Evolutionary conservation across 1,139 yeast species (phyloP).

Genomic region (Debaryomyces sp.): DNA sequence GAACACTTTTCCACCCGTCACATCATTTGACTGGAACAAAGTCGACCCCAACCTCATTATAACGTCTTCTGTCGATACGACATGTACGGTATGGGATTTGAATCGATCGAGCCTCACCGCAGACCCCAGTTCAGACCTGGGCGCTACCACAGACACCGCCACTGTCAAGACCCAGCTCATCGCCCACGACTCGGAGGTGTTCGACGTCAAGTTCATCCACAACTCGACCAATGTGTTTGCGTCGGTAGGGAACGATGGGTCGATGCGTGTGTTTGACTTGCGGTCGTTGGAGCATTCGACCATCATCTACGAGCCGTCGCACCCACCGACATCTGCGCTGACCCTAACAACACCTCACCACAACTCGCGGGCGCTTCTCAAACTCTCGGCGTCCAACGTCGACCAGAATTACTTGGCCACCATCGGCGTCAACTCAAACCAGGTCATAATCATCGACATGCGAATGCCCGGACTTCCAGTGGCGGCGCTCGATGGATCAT

Average conservation of each 20-base stretch:
- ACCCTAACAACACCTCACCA: slow-evolving; percentile 32
- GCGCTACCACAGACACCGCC: slow-evolving; percentile 52
- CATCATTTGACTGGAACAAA: slow-evolving; percentile 92
- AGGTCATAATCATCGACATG: slow-evolving; percentile 75
- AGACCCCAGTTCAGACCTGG: slow-evolving; percentile 8
- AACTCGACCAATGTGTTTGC: slow-evolving; percentile 81
- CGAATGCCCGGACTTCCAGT: slow-evolving; percentile 88
- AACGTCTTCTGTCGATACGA: slow-evolving; percentile 90
- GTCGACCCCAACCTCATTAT: slow-evolving; percentile 71
- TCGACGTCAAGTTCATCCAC: slow-evolving; percentile 83
- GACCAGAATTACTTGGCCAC: slow-evolving; percentile 84
- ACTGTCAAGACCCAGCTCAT: slow-evolving; percentile 89
- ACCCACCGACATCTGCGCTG: slow-evolving; percentile 9
- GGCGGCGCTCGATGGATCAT: slow-evolving; percentile 67
- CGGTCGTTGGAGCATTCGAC: slow-evolving; percentile 92
- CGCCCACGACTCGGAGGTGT: slow-evolving; percentile 95
- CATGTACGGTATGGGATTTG: slow-evolving; percentile 96
- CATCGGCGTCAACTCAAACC: slow-evolving; percentile 69
- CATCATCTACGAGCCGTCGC: slow-evolving; percentile 73
- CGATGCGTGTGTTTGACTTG: slow-evolving; percentile 88
- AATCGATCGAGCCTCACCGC: slow-evolving; percentile 30
- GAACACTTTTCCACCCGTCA: slow-evolving; percentile 74
- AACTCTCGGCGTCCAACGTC: slow-evolving; percentile 75
- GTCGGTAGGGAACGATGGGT: slow-evolving; percentile 95
- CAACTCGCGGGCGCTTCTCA: slow-evolving; percentile 63